Evolutionary conservation across 257 asterid species (phyloP), one percentile per base, ranked within the genome.

Genomic region (Nicotiana tabacum): DNA sequence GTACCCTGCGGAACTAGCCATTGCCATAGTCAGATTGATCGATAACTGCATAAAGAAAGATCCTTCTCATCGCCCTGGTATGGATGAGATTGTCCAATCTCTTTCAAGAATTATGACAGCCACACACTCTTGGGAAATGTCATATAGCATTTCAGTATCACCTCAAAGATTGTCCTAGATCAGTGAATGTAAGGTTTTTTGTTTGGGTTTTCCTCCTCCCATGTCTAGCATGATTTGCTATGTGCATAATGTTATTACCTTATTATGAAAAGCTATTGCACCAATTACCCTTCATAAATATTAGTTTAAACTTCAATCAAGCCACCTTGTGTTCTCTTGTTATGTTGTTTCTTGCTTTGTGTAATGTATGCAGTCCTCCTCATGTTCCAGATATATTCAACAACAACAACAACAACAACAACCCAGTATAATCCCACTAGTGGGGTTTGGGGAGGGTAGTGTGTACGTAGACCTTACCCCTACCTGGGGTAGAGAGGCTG

Each of bases 51-150:
- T 94, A 29, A 82, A 88, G 87, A 92, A 91, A 82, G 90, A 92
- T 80, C 94, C 97, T 5, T 87, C 91, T 0, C 86, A 83, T 55
- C 93, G 98, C 58, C 98, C 97, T 0, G 83, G 84, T 84, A 94
- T 88, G 92, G 94, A 93, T 80, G 95, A 90, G 32, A 84, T 93
- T 81, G 90, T 90, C 60, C 94, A 90, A 91, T 82, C 91, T 16
- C 84, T 96, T 53, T 88, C 97, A 5, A 90, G 91, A 84, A 78
- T 92, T 48, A 84, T 90, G 65, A 82, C 84, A 67, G 85, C 95
- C 30, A 57, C 87, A 3, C 37, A 57, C 18, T 88, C 97, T n/a
- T 91, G 97, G 86, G 97, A 91, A 86, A 87, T 87, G 85, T 84
- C 91, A 12, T 48, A 86, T 2, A 87, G 88, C 85, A 84, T 85